Conservation (phyloP, 768 basidiomycete genomes). For the Lyophyllum shimeji region DNA sequence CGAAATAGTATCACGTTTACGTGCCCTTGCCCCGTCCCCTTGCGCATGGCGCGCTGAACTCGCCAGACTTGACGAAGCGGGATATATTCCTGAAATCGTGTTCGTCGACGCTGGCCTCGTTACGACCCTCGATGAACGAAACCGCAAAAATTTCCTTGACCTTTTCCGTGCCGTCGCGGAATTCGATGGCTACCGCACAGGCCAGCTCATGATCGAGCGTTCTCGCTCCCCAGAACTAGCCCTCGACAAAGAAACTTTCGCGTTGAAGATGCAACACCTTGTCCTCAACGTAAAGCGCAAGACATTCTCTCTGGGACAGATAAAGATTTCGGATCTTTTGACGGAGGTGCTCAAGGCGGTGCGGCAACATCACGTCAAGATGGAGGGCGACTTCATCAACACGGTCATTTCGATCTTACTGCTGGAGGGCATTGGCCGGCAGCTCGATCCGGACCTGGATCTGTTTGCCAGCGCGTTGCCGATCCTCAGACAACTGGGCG, state of each 20-base stretch:
- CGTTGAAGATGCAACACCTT: conserved; percentile 96
- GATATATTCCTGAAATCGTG: conserved; percentile 92
- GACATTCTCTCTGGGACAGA: conserved; percentile 95
- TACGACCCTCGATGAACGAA: conserved; percentile 78
- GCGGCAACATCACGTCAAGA: conserved; percentile 91
- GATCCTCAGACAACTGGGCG: conserved; percentile 87
- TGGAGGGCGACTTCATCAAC: conserved; percentile 99
- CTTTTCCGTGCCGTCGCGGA: conserved; percentile 94
- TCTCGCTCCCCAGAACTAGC: conserved; percentile 90
- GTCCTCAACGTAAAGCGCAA: conserved; percentile 92
- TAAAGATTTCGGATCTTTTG: conserved; percentile 93
- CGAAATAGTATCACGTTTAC: conserved; percentile 69
- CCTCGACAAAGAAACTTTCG: conserved; percentile 91
- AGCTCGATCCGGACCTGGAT: conserved; percentile 89
- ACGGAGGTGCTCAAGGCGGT: conserved; percentile 87
- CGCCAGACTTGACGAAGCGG: conserved; percentile 53
- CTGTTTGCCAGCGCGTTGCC: conserved; percentile 95
- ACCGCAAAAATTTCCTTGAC: conserved; percentile 93
- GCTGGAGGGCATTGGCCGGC: conserved; percentile 94
- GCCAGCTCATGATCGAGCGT: conserved; percentile 94
- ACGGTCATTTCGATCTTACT: conserved; percentile 93
- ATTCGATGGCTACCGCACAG: conserved; percentile 95
- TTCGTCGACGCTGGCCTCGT: conserved; percentile 97
- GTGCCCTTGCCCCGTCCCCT: conserved; percentile 54
- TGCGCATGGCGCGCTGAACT: conserved; percentile 74